Base-by-base conservation (phyloP, 768 basidiomycete species). In the Macrolepiota fuliginosa region DNA sequence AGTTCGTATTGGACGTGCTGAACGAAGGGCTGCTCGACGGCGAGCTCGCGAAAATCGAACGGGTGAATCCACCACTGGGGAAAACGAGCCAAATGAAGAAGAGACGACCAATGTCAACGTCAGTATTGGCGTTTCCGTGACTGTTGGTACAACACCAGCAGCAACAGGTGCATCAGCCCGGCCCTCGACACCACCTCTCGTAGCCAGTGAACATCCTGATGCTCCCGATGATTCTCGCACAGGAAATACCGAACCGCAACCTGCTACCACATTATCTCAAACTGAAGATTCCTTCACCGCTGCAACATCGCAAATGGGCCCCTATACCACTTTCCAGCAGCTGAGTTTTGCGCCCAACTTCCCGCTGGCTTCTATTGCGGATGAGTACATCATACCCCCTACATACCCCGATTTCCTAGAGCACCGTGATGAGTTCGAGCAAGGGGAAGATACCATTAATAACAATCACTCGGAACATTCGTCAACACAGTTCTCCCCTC, bases 281-380 rank as follows among this genome's bases (percentile, higher is more conserved):
- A 74, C 83, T 1, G 91, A 93, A 62, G 91, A 93, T 69, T 72
- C 91, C 19, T 72, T 87, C 2, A 79, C 88, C 12, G 76, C 91
- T 7, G 85, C 88, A 39, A 85, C 87, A 2, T 81, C 88, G 7
- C 86, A 89, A 59, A 85, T 87, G 73, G 90, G 91, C 19, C 86
- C 92, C 32, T 96, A 95, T 71, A 92, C 91, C 19, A 95, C 92
- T 6, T 96, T 96, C 76, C 94, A 95, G 69, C 94, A 96, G 74
- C 77, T 96, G 15, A 81, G 80, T 7, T 95, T 93, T 68, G 84
- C 94, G 2, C 94, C 94, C 10, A 88, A 83, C 54, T 92, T 96
- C 67, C 94, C 94, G n/a, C 79, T 95, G 57, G 90, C 90, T 27
- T 84, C 90, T 0, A 91, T 96, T 57, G 90, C 93, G 29, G 91